Percentiles rank a stretch among this genome's conserved stretches.
Evolutionary conservation across 306 rosid species (phyloP).

Genomic region (Lablab purpureus): DNA sequence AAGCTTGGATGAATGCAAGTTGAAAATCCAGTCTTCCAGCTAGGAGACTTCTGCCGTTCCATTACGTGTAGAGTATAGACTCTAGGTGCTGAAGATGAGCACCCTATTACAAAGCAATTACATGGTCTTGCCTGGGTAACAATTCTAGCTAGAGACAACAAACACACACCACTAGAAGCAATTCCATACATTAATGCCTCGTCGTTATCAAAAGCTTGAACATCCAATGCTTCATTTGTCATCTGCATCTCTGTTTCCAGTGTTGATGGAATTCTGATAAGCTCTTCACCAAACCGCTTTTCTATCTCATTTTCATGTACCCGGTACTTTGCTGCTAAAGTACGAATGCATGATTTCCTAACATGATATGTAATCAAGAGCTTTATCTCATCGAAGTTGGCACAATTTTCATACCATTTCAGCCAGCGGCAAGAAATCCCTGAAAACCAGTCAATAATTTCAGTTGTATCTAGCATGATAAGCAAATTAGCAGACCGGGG

Average conservation of each 20-base stretch:
- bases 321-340: conserved; percentile 85
- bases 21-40: conserved; percentile 95
- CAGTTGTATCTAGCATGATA: conserved; percentile 69
- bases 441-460: conserved; percentile 84
- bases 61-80: conserved; percentile 87
- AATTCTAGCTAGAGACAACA: conserved; percentile 81
- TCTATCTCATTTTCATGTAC: conserved; percentile 75
- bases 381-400: conserved; percentile 73
- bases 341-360: conserved; percentile 89
- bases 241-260: conserved; percentile 63
- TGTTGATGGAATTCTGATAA: conserved; percentile 68
- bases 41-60: conserved; percentile 93
- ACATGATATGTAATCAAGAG: conserved; percentile 62
- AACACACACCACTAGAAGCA: conserved; percentile 73
- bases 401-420: conserved; percentile 74
- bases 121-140: conserved; percentile 79
- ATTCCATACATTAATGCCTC: conserved; percentile 89
- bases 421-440: conserved; percentile 84
- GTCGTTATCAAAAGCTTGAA: conserved; percentile 63
- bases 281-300: conserved; percentile 72
- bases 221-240: conserved; percentile 50
- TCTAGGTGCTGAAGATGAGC: conserved; percentile 70
- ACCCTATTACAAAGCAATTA: conserved; percentile 81
- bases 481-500: conserved; percentile 66
- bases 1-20: conserved; percentile 89